Base-by-base conservation (phyloP, 805 yeast species). In the Millerago galiae region DNA sequence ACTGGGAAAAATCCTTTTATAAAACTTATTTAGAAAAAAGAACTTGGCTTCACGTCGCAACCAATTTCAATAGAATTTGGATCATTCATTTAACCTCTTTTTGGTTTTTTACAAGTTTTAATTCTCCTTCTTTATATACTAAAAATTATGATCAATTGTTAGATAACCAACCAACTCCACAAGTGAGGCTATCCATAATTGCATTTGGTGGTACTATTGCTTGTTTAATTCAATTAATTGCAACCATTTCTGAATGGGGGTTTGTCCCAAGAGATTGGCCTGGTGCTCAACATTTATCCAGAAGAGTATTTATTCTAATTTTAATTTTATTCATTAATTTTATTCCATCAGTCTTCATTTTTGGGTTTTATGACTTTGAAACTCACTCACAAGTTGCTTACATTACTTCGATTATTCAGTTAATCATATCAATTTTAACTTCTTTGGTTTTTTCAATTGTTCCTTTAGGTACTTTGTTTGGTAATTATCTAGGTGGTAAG, bases 21-120 rank as follows among this genome's bases (percentile, higher is more conserved):
- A 88, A 88, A 61, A 86, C 95, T 2, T 88, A 79, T 55, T 70
- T 64, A 42, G 95, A 86, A 58, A 68, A 70, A 28, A 72, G 95
- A 60, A 73, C 82, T 8, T 86, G 95, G 95, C 63, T 77, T 45
- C 95, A 86, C 62, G 74, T 77, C 34, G 58, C 81, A 12, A 76
- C 82, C 21, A 84, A 86, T 59, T 86, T 86, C 61, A 83, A 82
- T 60, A 64, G 95, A 42, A 76, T 84, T 42, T 83, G 91, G 90
- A 76, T 83, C 40, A 75, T 85, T 38, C 95, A 86, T 57, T 66
- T 80, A 24, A 70, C 85, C 1, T 67, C 81, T 21, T 86, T 81
- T 59, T 86, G 95, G 95, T 81, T 77, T 49, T 86, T 81, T 56
- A 82, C 90, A 0, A 61, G 80, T 24, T 77, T 75, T 59, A 83